Percentiles rank a stretch among this genome's conserved stretches.
Conservation (phyloP, 306 rosid species). For the Hippophae rhamnoides region DNA sequence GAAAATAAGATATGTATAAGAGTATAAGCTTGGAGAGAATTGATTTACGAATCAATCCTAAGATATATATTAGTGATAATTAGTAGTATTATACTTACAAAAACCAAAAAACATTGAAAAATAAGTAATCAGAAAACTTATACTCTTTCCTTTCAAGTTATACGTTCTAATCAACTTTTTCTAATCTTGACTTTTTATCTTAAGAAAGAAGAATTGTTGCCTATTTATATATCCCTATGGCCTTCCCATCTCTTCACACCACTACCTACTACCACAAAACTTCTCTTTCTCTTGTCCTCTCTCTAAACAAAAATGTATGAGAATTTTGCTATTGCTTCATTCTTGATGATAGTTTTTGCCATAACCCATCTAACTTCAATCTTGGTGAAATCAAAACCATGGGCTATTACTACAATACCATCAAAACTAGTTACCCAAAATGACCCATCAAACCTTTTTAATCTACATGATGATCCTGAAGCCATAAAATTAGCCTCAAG, state of each 20-base stretch:
- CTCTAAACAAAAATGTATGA: slow-evolving; percentile 30
- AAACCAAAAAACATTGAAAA: too few species aligned
- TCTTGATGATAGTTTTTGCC: slow-evolving; percentile 22
- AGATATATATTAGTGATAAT: too few species aligned
- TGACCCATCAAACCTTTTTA: slow-evolving; percentile 9
- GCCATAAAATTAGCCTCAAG: slow-evolving; percentile 38
- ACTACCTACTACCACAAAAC: background rate
- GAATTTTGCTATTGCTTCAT: slow-evolving; percentile 15
- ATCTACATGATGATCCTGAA: slow-evolving; percentile 37
- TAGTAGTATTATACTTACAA: too few species aligned
- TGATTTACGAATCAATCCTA: too few species aligned
- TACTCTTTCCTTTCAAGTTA: too few species aligned
- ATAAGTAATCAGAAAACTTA: too few species aligned
- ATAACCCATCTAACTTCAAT: slow-evolving; percentile 34
- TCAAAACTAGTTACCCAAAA: slow-evolving; percentile 3
- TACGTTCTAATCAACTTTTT: too few species aligned
- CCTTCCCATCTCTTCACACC: slow-evolving; percentile 8
- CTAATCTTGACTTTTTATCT: too few species aligned
- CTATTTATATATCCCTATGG: background rate
- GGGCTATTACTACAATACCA: slow-evolving; percentile 15
- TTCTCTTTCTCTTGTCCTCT: slow-evolving; percentile 11
- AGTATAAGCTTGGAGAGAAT: too few species aligned
- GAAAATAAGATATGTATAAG: too few species aligned
- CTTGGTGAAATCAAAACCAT: slow-evolving; percentile 28
- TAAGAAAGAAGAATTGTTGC: background rate